These are phyloP conservation scores for Nakazawaea peltata DNA, from an alignment of 805 yeast species.

Conservation along the genomic window DNA sequence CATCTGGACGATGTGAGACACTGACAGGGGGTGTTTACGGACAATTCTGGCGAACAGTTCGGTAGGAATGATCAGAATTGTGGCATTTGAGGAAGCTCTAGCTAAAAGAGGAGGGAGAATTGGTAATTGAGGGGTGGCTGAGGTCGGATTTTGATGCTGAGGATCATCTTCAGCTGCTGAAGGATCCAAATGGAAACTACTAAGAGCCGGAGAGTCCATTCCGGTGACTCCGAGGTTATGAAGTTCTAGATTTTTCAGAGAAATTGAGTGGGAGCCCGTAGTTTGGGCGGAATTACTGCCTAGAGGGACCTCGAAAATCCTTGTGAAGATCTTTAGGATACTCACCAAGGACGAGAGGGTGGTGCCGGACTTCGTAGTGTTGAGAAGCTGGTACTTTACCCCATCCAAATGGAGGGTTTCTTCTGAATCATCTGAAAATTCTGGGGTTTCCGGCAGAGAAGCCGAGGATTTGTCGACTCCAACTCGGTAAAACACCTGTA, in stretches of 20 bases:
- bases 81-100: constrained; percentile 64
- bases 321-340: constrained; percentile 68
- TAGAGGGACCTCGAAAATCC: constrained; percentile 18
- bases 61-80: constrained; percentile 88
- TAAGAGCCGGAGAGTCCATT: constrained; percentile 8
- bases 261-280: not conserved
- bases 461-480: too few relatives aligned
- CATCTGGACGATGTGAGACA: constrained; percentile 92
- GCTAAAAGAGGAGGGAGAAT: constrained; percentile 43
- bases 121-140: constrained; percentile 2
- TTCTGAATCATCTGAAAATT: constrained; percentile 19
- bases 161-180: not conserved
- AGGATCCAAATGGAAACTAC: constrained; percentile 13
- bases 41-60: constrained; percentile 71
- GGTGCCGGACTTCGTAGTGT: constrained; percentile 75
- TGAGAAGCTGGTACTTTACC: constrained; percentile 63
- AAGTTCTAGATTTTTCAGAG: constrained; percentile 9
- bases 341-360: constrained; percentile 80
- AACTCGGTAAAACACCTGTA: constrained; percentile 66
- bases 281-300: constrained; percentile 1
- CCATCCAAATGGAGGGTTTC: constrained; percentile 44
- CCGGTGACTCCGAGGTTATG: not conserved
- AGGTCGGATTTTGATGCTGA: not conserved
- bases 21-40: constrained; percentile 72
- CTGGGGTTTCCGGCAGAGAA: constrained; percentile 15